Conservation (phyloP, 2,329 filamentous ascomycete genomes). For the Diaporthe aspalathi region DNA sequence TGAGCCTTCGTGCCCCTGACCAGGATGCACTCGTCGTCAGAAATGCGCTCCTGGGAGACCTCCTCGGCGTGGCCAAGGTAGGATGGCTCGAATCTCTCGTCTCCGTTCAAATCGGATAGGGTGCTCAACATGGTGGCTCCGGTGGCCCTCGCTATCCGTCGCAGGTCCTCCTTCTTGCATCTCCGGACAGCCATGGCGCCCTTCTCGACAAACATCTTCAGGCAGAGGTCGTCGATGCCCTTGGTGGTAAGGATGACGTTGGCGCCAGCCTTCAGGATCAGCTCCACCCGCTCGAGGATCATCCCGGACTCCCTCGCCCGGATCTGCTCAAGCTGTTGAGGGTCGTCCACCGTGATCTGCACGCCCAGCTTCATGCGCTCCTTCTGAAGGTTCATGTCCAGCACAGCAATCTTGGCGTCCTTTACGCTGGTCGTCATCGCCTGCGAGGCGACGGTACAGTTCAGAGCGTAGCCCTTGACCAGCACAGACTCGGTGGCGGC, state of each 20-base stretch:
- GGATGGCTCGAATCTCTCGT: constrained; percentile 94
- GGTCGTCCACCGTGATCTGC: constrained; percentile 97
- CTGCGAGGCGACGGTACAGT: constrained; percentile 98
- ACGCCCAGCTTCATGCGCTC: constrained; percentile 99
- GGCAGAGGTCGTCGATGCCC: constrained; percentile 94
- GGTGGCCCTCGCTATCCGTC: constrained; percentile 95
- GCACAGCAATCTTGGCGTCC: constrained; percentile 94
- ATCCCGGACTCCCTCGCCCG: constrained; percentile 92
- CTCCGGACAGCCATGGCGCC: constrained; percentile 95
- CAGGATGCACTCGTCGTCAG: constrained; percentile 97
- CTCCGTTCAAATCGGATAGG: constrained; percentile 94
- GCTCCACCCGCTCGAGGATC: constrained; percentile 91
- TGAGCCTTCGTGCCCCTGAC: constrained; percentile 96
- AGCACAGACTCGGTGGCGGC: constrained; percentile 87
- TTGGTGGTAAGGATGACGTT: constrained; percentile 98
- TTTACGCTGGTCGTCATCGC: constrained; percentile 94
- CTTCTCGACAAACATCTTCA: constrained; percentile 94
- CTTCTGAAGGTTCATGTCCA: constrained; percentile 99
- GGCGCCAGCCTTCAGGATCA: constrained; percentile 97
- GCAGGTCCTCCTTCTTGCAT: constrained; percentile 98
- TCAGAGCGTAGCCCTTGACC: constrained; percentile 95
- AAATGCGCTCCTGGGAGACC: constrained; percentile 97
- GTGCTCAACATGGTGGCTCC: constrained; percentile 94
- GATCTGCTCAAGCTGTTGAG: constrained; percentile 97
- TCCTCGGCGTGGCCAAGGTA: constrained; percentile 93